phyloP scores from a whole-genome alignment of 2,329 filamentous ascomycete genomes.

The Remersonia thermophila region DNA sequence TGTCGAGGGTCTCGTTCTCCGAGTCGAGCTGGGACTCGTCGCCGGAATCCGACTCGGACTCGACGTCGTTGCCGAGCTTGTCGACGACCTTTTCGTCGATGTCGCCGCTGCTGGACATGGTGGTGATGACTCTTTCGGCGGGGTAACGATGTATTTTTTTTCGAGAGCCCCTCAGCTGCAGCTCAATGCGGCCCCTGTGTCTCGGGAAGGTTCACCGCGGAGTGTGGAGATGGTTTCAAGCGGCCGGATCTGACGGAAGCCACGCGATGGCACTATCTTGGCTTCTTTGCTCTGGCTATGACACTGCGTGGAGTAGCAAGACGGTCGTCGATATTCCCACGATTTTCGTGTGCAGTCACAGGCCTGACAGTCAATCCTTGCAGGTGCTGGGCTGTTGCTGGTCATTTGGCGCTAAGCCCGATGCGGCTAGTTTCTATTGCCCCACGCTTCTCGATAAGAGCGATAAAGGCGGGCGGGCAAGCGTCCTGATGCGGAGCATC shows the following conservation, averaged over 20 bases:
- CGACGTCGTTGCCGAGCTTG: slow-evolving; percentile 59
- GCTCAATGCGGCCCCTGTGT: not conserved
- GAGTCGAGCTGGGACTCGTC: slow-evolving; percentile 50
- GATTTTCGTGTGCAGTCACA: slow-evolving; percentile 17
- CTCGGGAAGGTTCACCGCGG: not conserved
- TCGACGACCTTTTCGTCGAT: slow-evolving; percentile 28
- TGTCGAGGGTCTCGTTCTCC: slow-evolving; percentile 46
- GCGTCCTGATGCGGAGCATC: not conserved
- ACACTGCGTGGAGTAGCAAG: too few relatives aligned
- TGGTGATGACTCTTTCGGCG: slow-evolving; percentile 22
- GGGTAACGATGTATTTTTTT: slow-evolving; percentile 15
- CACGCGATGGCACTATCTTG: not conserved
- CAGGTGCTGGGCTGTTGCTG: slow-evolving; percentile 2
- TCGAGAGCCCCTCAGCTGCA: slow-evolving; percentile 3
- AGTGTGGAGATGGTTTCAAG: not conserved
- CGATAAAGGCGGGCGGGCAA: not conserved
- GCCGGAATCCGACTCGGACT: slow-evolving; percentile 55
- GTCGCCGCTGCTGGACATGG: slow-evolving; percentile 47
- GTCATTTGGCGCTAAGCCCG: not conserved
- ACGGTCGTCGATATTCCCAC: slow-evolving; percentile 11
- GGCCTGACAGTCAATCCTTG: slow-evolving; percentile 8
- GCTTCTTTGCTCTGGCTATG: too few relatives aligned
- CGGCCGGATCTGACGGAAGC: not conserved
- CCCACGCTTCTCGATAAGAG: slow-evolving; percentile 11
- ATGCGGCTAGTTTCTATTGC: slow-evolving; percentile 5